Evolutionary conservation across 2,329 filamentous ascomycete genomes (phyloP).

Genomic region (Aspergillus tamarii): DNA sequence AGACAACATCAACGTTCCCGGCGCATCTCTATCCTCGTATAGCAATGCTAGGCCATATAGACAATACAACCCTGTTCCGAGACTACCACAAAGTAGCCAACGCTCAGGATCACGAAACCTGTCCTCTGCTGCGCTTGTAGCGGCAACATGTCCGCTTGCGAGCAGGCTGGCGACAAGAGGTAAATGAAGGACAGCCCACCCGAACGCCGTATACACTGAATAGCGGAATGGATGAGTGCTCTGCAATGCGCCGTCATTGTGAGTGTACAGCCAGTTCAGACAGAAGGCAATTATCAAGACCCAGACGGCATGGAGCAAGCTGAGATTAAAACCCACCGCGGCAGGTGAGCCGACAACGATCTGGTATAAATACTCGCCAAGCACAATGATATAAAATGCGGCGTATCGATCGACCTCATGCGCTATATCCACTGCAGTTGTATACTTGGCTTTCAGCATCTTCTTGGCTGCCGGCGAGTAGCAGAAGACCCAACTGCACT

Average conservation of each 20-base stretch:
- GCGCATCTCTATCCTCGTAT: constrained; percentile 45
- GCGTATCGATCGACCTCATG: constrained; percentile 56
- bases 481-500: constrained; percentile 49
- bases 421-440: constrained; percentile 54
- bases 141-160: constrained; percentile 53
- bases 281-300: constrained; percentile 55
- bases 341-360: constrained; percentile 54
- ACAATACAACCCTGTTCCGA: constrained; percentile 51
- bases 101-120: constrained; percentile 48
- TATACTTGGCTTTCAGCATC: constrained; percentile 48
- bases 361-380: constrained; percentile 55
- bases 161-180: constrained; percentile 51
- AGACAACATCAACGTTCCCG: constrained; percentile 32
- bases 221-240: constrained; percentile 51
- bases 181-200: constrained; percentile 51
- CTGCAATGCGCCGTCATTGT: constrained; percentile 51
- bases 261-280: constrained; percentile 56
- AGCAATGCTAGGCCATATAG: constrained; percentile 43
- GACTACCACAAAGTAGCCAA: constrained; percentile 54
- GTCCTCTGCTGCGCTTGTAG: constrained; percentile 43
- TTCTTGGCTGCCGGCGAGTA: constrained; percentile 51
- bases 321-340: constrained; percentile 48
- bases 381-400: constrained; percentile 57
- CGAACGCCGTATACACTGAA: constrained; percentile 49
- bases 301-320: constrained; percentile 52